These are phyloP conservation scores for Lophiotrema nucula DNA, from an alignment of 495 filamentous ascomycete genomes.

Conservation along the genomic window DNA sequence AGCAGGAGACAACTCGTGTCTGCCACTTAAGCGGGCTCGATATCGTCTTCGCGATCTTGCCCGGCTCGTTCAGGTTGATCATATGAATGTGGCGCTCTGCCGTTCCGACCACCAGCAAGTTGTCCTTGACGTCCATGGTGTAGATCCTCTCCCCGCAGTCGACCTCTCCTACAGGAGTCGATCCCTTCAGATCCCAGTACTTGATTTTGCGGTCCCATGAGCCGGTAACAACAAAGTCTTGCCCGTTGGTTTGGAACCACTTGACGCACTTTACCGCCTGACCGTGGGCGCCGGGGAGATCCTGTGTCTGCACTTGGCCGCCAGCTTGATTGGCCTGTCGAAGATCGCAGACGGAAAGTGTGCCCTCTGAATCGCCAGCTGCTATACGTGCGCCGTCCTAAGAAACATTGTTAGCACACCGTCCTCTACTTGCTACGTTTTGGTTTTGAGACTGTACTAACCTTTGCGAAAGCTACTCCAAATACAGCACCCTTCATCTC, in stretches of 20 bases:
- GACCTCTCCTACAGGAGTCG: constrained; percentile 61
- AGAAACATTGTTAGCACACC: no score
- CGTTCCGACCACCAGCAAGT: constrained; percentile 76
- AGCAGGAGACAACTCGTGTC: constrained; percentile 81
- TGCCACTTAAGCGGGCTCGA: constrained; percentile 86
- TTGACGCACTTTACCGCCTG: constrained; percentile 74
- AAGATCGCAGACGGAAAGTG: constrained; percentile 75
- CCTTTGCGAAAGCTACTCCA: constrained; percentile 79
- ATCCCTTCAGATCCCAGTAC: constrained; percentile 85
- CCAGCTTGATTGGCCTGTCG: constrained; percentile 42
- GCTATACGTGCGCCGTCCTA: constrained; percentile 74
- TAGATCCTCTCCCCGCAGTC: constrained; percentile 79
- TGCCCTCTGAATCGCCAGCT: constrained; percentile 81
- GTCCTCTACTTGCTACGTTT: constrained; percentile 11
- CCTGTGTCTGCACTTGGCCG: constrained; percentile 39
- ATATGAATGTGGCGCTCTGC: constrained; percentile 89
- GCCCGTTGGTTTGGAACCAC: constrained; percentile 63
- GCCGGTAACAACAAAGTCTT: constrained; percentile 74
- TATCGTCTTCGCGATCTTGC: constrained; percentile 76
- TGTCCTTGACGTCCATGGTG: constrained; percentile 75
- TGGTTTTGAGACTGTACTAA: constrained; percentile 45
- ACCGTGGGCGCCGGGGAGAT: constrained; percentile 76
- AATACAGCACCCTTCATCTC: constrained; percentile 75
- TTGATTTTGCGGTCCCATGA: constrained; percentile 96
- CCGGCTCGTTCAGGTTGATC: constrained; percentile 75